phyloP scores from a whole-genome alignment of 768 basidiomycete species.

The Panaeolus cyanescens region DNA sequence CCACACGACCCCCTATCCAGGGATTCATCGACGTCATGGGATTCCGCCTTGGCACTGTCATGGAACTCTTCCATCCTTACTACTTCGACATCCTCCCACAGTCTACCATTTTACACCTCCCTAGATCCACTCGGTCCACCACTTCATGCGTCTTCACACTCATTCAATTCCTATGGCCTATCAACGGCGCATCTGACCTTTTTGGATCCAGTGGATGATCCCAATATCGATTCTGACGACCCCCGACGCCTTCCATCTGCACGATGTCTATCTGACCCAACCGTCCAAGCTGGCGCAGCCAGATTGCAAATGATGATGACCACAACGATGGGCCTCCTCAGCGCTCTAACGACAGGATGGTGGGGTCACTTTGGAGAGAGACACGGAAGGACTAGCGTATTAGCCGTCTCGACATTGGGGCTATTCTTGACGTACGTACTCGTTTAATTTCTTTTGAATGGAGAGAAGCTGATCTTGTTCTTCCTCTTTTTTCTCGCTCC shows the following conservation, averaged over 20 bases:
- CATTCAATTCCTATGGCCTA: slow-evolving; percentile 8
- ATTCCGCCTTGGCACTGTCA: background rate
- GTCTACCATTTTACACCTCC: slow-evolving; percentile 23
- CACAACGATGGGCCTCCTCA: slow-evolving; percentile 75
- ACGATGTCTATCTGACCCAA: slow-evolving; percentile 46
- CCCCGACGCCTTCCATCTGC: slow-evolving; percentile 36
- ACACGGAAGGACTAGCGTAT: slow-evolving; percentile 75
- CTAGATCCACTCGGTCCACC: slow-evolving; percentile 35
- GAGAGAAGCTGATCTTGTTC: background rate
- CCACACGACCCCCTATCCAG: slow-evolving; percentile 1
- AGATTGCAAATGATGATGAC: slow-evolving; percentile 76
- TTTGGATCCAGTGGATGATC: slow-evolving; percentile 4
- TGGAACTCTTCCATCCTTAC: slow-evolving; percentile 5
- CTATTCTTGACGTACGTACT: slow-evolving; percentile 38
- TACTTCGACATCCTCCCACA: slow-evolving; percentile 5
- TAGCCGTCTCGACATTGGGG: slow-evolving; percentile 73
- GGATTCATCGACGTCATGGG: background rate
- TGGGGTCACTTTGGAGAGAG: slow-evolving; percentile 87
- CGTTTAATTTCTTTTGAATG: slow-evolving; percentile 4
- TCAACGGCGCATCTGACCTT: background rate
- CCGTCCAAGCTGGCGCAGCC: slow-evolving; percentile 72
- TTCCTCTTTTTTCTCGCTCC: background rate
- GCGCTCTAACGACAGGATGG: slow-evolving; percentile 84
- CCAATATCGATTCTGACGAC: slow-evolving; percentile 29
- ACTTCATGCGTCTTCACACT: slow-evolving; percentile 18